Evolutionary conservation across 2,329 filamentous ascomycete species (phyloP).

Genomic region (Blastomyces silverae): DNA sequence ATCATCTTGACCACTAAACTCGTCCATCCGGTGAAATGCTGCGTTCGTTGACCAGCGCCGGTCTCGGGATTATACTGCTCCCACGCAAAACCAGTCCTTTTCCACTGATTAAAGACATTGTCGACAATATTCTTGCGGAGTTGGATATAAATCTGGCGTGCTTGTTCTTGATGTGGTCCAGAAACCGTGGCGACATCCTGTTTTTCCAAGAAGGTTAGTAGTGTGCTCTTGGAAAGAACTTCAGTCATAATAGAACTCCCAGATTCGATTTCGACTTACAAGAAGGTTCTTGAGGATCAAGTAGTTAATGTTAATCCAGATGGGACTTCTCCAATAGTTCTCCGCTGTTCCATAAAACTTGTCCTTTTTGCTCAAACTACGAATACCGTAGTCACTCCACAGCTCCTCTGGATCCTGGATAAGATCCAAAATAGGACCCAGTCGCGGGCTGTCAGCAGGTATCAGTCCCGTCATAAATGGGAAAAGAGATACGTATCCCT

Average conservation of each 20-base stretch:
- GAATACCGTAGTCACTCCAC: constrained; percentile 84
- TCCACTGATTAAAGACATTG: constrained; percentile 82
- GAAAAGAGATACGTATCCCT: constrained; percentile 90
- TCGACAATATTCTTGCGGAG: constrained; percentile 79
- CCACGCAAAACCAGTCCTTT: constrained; percentile 92
- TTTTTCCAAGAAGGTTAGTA: constrained; percentile 15
- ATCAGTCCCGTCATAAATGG: constrained; percentile 83
- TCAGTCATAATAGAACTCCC: not conserved
- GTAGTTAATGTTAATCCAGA: constrained; percentile 98
- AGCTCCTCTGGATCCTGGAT: constrained; percentile 75
- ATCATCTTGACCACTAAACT: constrained; percentile 96
- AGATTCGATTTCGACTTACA: constrained; percentile 50
- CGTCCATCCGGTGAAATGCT: constrained; percentile 99
- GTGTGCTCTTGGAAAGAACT: not conserved
- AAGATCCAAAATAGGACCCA: constrained; percentile 69
- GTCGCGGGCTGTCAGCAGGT: constrained; percentile 62
- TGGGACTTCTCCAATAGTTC: constrained; percentile 93
- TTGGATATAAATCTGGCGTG: constrained; percentile 64
- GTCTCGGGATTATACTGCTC: constrained; percentile 97
- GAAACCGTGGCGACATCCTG: constrained; percentile 57
- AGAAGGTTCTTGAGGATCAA: constrained; percentile 70
- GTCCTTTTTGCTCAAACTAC: constrained; percentile 78
- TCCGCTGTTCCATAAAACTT: constrained; percentile 81
- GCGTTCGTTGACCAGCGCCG: constrained; percentile 85
- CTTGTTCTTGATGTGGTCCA: constrained; percentile 62